Evolutionary conservation across 768 basidiomycete species (phyloP).

Genomic region (Suillus hirtellus): DNA sequence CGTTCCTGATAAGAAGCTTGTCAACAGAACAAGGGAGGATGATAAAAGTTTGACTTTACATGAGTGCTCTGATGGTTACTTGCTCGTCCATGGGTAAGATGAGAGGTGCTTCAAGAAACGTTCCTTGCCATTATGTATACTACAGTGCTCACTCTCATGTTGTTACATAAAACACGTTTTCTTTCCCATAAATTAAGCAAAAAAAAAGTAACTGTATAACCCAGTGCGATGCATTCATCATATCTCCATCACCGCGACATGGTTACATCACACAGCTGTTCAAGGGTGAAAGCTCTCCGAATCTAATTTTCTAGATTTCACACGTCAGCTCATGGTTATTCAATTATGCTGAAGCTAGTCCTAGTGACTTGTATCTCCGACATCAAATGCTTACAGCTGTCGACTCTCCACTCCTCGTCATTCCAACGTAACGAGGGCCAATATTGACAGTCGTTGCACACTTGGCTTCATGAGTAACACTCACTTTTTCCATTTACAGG

Average conservation of each 20-base stretch:
- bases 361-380: not conserved
- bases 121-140: slow-evolving; percentile 14
- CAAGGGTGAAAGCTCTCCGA: not conserved
- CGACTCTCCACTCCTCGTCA: not conserved
- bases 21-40: slow-evolving; percentile 2
- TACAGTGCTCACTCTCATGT: slow-evolving; percentile 2
- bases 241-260: slow-evolving; percentile 12
- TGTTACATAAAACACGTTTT: slow-evolving; percentile 30
- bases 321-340: slow-evolving; percentile 1
- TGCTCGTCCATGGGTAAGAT: not conserved
- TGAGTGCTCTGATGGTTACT: slow-evolving; percentile 8
- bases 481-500: not conserved
- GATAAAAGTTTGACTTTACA: slow-evolving; percentile 22
- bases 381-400: slow-evolving; percentile 1
- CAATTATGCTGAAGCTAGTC: not conserved
- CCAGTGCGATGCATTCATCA: not conserved
- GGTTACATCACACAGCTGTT: not conserved
- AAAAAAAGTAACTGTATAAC: not conserved
- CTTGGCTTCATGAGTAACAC: not conserved
- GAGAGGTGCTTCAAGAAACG: too few relatives aligned
- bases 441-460: not conserved
- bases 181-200: slow-evolving; percentile 15
- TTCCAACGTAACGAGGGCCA: not conserved
- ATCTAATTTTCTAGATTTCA: not conserved
- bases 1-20: slow-evolving; percentile 17